These are phyloP conservation scores for Liquidambar formosana DNA, from an alignment of 164 flowering plant species.

Conservation along the genomic window DNA sequence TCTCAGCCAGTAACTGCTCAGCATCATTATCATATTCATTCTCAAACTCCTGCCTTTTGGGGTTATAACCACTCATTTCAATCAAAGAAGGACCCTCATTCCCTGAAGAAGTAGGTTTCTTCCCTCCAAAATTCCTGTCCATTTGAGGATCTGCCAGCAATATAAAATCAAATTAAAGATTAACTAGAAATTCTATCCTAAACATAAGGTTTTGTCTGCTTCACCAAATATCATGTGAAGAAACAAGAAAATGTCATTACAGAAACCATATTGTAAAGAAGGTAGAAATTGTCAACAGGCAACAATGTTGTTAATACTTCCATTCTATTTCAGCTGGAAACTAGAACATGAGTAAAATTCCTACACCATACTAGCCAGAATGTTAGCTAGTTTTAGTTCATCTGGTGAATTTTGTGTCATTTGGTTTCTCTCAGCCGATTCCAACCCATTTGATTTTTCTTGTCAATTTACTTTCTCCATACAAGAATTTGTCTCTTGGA, in stretches of 20 bases:
- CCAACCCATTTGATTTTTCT: too few species aligned
- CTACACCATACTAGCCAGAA: background rate
- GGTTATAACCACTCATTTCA: constrained; percentile 42
- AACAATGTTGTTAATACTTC: background rate
- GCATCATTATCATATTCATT: constrained; percentile 54
- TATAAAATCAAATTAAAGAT: background rate
- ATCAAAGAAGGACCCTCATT: constrained; percentile 33
- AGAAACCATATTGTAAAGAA: too few species aligned
- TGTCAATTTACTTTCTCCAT: too few species aligned
- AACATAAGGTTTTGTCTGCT: background rate
- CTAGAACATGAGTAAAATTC: background rate
- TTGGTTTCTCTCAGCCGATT: too few species aligned
- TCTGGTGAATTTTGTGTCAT: too few species aligned
- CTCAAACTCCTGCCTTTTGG: constrained; percentile 49
- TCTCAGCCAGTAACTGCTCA: constrained; percentile 45
- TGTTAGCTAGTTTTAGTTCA: background rate
- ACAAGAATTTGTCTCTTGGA: too few species aligned
- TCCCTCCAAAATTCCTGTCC: constrained; percentile 27
- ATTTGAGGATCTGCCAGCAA: constrained; percentile 29
- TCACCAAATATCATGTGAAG: background rate
- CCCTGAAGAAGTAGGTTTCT: constrained; percentile 27
- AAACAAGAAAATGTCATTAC: too few species aligned
- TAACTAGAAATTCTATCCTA: background rate
- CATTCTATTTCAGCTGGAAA: background rate
- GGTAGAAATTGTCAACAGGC: too few species aligned